A percentile compares a stretch with the other conserved stretches of the same genome.
phyloP scores from a whole-genome alignment of 179 eudicot genomes.

The Corrigiola litoralis region DNA sequence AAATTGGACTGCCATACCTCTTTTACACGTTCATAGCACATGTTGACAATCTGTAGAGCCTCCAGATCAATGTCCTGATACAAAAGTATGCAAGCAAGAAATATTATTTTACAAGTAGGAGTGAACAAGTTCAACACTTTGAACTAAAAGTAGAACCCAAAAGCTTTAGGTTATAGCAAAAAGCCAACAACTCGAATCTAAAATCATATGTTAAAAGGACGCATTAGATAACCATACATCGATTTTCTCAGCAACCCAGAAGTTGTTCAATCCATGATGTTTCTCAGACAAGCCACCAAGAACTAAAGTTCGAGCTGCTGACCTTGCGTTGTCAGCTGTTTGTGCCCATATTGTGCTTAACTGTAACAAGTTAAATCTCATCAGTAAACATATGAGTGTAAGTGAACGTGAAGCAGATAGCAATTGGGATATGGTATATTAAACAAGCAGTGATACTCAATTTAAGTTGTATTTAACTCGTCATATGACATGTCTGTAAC shows the following conservation, averaged over 20 bases:
- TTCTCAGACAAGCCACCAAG: constrained; percentile 89
- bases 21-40: constrained; percentile 77
- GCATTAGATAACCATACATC: constrained; percentile 42
- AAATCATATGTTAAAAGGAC: neutral
- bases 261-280: constrained; percentile 62
- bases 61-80: constrained; percentile 74
- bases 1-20: constrained; percentile 37
- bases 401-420: neutral
- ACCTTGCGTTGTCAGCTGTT: constrained; percentile 80
- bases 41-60: constrained; percentile 56
- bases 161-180: neutral
- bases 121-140: neutral
- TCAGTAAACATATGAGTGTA: neutral
- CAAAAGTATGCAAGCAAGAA: neutral
- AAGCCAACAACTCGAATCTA: neutral
- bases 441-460: too few species aligned
- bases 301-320: constrained; percentile 75
- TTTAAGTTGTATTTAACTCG: too few species aligned
- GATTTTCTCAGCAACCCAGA: constrained; percentile 67
- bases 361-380: constrained; percentile 27
- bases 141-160: neutral
- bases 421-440: neutral
- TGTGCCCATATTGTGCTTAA: constrained; percentile 93
- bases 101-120: neutral
- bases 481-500: too few species aligned